Percentiles rank a stretch among this genome's conserved stretches.
Conservation (phyloP, 2,329 filamentous ascomycete species). For the Bipolaris zeicola region DNA sequence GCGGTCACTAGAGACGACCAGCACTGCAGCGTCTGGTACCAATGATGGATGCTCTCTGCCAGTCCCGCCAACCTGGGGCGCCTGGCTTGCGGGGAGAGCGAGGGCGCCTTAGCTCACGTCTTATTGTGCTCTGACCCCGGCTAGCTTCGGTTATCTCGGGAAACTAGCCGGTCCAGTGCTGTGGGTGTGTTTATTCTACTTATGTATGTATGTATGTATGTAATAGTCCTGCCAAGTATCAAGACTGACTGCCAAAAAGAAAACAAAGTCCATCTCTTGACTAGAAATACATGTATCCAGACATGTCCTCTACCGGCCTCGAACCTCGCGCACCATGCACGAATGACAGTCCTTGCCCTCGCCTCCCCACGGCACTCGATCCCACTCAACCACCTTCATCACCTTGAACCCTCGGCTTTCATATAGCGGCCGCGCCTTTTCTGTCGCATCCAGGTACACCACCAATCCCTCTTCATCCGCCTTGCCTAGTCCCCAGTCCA, state of each 20-base stretch:
- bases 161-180: constrained; percentile 10
- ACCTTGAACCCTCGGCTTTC: constrained; percentile 38
- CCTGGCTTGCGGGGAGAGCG: neutral
- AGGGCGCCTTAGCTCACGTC: neutral
- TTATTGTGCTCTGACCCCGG: neutral
- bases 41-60: neutral
- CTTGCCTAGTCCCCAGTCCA: constrained; percentile 49
- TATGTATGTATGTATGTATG: neutral
- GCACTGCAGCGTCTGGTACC: neutral
- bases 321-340: constrained; percentile 27
- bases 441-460: constrained; percentile 50
- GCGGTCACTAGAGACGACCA: neutral
- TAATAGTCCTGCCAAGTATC: too few relatives aligned
- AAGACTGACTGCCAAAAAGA: neutral
- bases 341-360: constrained; percentile 41
- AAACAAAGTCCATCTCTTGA: neutral
- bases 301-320: neutral
- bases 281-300: too few relatives aligned
- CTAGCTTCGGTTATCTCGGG: constrained; percentile 5
- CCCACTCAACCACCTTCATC: constrained; percentile 27
- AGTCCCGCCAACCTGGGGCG: neutral
- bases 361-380: constrained; percentile 35
- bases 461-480: constrained; percentile 49
- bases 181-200: neutral
- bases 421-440: constrained; percentile 48